Evolutionary conservation across 2,329 filamentous ascomycete species (phyloP), one percentile per base, ranked within the genome.

Genomic region (Botryotinia globosa): DNA sequence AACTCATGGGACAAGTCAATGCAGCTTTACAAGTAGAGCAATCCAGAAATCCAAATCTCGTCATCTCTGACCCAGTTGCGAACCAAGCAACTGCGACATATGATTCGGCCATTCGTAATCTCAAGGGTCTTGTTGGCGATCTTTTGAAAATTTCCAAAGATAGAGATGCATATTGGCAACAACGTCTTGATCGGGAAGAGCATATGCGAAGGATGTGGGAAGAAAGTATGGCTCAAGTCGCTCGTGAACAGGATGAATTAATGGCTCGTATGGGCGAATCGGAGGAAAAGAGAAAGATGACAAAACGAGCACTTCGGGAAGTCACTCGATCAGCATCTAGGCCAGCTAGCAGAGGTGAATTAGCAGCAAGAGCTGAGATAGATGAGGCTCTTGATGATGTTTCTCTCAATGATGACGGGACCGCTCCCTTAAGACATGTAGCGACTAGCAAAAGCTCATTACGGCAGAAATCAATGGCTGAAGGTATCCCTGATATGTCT

Each of bases 191-290:
- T 77, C 91, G 94, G 71, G 96, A 99, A 83, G 91, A 91, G 61
- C 93, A 97, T 80, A 91, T 98, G 83, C 90, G 96, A 54, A 91
- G 93, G 74, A 93, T 99, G 89, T 99, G 96, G 96, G 96, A 99
- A 83, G 96, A 99, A 79, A 98, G 94, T 82, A 98, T 99, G 96
- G 94, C 96, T 16, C 91, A 94, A 78, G 92, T 99, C n/a, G 96
- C 94, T 29, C 90, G 90, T 72, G 96, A 99, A 81, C 96, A 99
- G 78, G 96, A 98, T 82, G 89, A 94, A 69, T 87, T 99, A 1
- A 94, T 98, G 80, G 93, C 89, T 51, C 91, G 91, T 73, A 92
- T 98, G 74, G 94, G 93, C 62, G 93, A 97, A 82, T 93, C 94
- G 1, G 95, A 98, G 81, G 88, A 92, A 80, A 98, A 97, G 85